phyloP scores from a whole-genome alignment of 805 yeast species.

The Schizosaccharomyces lindneri region DNA sequence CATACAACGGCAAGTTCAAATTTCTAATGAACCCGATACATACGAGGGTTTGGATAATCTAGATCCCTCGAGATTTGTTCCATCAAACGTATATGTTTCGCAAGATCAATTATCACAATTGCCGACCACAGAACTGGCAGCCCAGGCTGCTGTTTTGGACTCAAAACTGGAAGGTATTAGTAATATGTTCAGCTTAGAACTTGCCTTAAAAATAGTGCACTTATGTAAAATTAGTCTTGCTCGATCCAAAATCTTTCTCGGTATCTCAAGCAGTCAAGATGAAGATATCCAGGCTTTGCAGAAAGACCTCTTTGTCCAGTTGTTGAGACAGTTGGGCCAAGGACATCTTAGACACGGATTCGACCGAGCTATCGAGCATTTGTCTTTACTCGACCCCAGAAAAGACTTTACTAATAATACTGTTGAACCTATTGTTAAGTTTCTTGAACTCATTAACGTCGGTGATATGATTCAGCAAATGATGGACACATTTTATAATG shows the following conservation, averaged over 20 bases:
- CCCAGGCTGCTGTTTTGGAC: conserved; percentile 51
- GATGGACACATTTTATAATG: conserved; percentile 72
- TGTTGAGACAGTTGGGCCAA: conserved; percentile 36
- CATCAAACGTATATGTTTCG: neutral
- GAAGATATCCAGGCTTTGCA: conserved; percentile 21
- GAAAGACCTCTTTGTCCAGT: conserved; percentile 42
- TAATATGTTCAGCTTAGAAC: conserved; percentile 53
- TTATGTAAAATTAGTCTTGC: conserved; percentile 41
- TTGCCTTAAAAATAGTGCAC: conserved; percentile 46
- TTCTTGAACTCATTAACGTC: conserved; percentile 72
- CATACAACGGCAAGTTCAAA: neutral
- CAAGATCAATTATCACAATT: conserved; percentile 1
- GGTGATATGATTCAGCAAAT: conserved; percentile 85
- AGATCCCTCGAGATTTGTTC: neutral
- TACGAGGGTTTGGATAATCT: neutral
- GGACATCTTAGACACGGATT: conserved; percentile 73
- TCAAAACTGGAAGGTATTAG: conserved; percentile 55
- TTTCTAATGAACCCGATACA: neutral
- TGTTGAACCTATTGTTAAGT: conserved; percentile 53
- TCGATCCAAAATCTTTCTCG: conserved; percentile 26
- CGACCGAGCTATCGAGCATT: conserved; percentile 45
- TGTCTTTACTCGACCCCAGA: conserved; percentile 46
- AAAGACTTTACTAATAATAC: conserved; percentile 8
- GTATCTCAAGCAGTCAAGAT: conserved; percentile 13
- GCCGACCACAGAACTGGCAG: conserved; percentile 43